A percentile compares a stretch with the other conserved stretches of the same genome.
phyloP scores from a whole-genome alignment of 768 basidiomycete species.

The Paxillus involutus region DNA sequence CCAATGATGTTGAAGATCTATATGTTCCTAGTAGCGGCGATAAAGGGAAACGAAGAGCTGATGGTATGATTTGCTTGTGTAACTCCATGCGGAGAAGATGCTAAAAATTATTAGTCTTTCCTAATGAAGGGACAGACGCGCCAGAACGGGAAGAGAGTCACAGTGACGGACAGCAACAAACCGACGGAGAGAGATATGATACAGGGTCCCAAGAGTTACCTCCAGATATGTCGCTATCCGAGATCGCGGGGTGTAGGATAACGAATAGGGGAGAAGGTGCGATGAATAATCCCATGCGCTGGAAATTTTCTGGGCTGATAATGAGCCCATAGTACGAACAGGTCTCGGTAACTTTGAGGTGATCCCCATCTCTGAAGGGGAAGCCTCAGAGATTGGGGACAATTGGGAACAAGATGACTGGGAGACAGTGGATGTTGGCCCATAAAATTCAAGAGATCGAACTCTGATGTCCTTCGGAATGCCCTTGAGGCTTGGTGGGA shows the following conservation, averaged over 20 bases:
- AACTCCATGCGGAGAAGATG: no score
- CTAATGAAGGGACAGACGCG: not conserved
- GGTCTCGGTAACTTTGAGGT: conserved; percentile 25
- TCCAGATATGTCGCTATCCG: not conserved
- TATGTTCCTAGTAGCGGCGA: no score
- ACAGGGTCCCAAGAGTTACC: not conserved
- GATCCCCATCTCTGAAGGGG: conserved; percentile 13
- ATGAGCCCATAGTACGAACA: not conserved
- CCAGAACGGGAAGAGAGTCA: not conserved
- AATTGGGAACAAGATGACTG: not conserved
- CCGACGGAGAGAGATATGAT: not conserved
- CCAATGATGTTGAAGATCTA: no score
- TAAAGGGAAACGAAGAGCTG: no score
- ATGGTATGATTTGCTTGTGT: no score
- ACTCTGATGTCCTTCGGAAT: conserved; percentile 23
- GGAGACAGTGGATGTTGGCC: conserved; percentile 16
- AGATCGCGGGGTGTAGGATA: not conserved
- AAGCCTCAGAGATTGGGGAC: not conserved
- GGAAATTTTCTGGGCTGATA: not conserved
- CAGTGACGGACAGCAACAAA: not conserved
- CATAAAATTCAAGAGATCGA: conserved; percentile 14
- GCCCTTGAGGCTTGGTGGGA: not conserved
- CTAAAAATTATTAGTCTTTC: not conserved
- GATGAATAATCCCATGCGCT: not conserved
- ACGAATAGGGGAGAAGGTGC: conserved; percentile 14